phyloP scores from a whole-genome alignment of 805 yeast genomes.

The Wickerhamiella cacticola region DNA sequence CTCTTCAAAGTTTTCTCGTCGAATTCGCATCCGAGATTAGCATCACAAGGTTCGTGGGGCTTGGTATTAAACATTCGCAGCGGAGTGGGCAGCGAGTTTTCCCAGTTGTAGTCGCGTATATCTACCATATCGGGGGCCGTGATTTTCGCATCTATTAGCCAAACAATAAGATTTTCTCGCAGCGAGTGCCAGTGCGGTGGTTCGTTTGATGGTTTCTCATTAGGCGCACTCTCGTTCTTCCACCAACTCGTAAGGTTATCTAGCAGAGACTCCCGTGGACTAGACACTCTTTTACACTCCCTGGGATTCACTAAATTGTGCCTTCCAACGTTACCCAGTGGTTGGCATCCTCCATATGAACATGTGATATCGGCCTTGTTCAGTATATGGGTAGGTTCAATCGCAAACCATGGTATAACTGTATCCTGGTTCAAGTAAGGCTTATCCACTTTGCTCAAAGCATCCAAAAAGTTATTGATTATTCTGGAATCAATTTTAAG shows the following conservation, averaged over 20 bases:
- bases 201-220: too few relatives aligned
- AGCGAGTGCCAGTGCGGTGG: background rate
- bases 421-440: background rate
- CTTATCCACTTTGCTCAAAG: background rate
- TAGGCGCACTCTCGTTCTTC: too few relatives aligned
- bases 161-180: background rate
- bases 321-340: background rate
- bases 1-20: too few relatives aligned
- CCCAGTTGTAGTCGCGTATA: background rate
- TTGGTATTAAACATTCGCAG: background rate
- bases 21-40: too few relatives aligned
- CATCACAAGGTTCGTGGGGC: background rate
- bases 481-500: too few relatives aligned
- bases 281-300: background rate
- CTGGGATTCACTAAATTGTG: too few relatives aligned
- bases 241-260: too few relatives aligned
- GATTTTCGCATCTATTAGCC: background rate
- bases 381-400: conserved; percentile 2
- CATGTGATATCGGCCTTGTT: background rate
- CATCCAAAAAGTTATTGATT: background rate
- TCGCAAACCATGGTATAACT: background rate
- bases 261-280: too few relatives aligned
- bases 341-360: background rate
- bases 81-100: background rate
- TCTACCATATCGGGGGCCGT: background rate